Base-by-base conservation (phyloP, 1,284 basidiomycete genomes). In the Dichomitus squalens region DNA sequence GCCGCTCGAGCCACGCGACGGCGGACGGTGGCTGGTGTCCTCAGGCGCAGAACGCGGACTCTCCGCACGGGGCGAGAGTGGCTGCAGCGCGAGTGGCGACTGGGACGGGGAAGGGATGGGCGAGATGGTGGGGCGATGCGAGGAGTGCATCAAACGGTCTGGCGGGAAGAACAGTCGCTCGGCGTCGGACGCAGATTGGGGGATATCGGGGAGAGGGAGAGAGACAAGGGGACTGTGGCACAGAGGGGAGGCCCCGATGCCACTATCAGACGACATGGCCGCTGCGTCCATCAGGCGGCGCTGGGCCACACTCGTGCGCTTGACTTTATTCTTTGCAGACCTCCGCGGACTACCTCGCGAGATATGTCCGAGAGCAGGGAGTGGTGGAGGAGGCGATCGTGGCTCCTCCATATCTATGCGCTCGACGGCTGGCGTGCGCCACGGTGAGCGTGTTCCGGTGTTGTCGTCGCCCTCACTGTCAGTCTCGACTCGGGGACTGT, bases 401-500 rank as follows among this genome's bases (percentile, higher is more conserved):
- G 53, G 56, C 29, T 49, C 53, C 1, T 55, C 57, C 1, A 53
- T 52, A 9, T 56, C 57, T 12, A 53, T 27, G 21, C 55, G 55
- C 43, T 58, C 55, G 20, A 49, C 58, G 7, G 61, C 47, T 7
- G 58, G 50, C 14, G 54, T 49, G 25, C 57, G 61, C 58, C 61
- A 60, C 3, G 49, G 16, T 7, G 58, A 35, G 41, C 49, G 54
- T 5, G 52, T n/a, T 9, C 33, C 7, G 16, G 29, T 44, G 36
- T 50, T 44, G 7, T 57, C 61, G 38, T 63, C 61, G 14, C 40
- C 47, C 38, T 64, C 61, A 52, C 58, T 60, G 39, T 60, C 61
- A 8, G 61, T 60, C 51, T 64, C 61, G 29, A 64, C 59, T 33
- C 61, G 61, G 12, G 61, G 61, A 29, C 55, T 60, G 47, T 44